These are phyloP conservation scores for Xanthoconium stramineum DNA, from an alignment of 768 basidiomycete species.

Conservation along the genomic window DNA sequence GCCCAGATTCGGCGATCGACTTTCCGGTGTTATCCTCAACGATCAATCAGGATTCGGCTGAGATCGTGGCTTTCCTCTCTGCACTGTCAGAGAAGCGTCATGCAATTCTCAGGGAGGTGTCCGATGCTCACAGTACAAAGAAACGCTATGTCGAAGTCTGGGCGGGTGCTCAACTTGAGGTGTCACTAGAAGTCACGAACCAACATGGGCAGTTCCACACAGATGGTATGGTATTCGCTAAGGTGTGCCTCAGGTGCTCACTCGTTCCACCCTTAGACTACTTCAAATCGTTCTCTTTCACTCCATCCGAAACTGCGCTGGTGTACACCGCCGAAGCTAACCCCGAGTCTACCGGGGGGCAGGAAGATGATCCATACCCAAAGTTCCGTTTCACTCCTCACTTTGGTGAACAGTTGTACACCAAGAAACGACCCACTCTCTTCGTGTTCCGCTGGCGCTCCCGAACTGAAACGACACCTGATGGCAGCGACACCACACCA, in stretches of 20 bases:
- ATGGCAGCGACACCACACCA: constrained; percentile 3
- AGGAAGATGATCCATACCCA: constrained; percentile 26
- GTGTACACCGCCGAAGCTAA: constrained; percentile 63
- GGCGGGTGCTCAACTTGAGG: constrained; percentile 41
- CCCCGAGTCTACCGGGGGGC: constrained; percentile 11
- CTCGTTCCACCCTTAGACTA: constrained; percentile 38
- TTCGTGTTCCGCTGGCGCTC: constrained; percentile 54
- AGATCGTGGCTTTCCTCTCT: constrained; percentile 38
- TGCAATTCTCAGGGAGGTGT: constrained; percentile 44
- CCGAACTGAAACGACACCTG: background rate
- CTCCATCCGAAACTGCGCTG: constrained; percentile 48
- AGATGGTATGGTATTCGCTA: constrained; percentile 43
- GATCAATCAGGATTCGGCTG: constrained; percentile 23
- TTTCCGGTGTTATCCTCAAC: constrained; percentile 10
- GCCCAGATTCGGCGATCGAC: constrained; percentile 11
- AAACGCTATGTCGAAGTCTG: constrained; percentile 63
- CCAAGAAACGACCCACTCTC: constrained; percentile 48
- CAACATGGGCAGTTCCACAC: constrained; percentile 57
- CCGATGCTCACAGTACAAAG: constrained; percentile 26
- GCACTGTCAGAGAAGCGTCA: constrained; percentile 43
- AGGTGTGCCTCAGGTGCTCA: background rate
- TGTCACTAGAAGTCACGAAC: constrained; percentile 54
- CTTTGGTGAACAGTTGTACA: constrained; percentile 61
- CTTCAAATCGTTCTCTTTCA: constrained; percentile 51
- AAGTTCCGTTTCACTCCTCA: constrained; percentile 56